phyloP scores from a whole-genome alignment of 176 grass and related monocot genomes.

The Tuctoria greenei region DNA sequence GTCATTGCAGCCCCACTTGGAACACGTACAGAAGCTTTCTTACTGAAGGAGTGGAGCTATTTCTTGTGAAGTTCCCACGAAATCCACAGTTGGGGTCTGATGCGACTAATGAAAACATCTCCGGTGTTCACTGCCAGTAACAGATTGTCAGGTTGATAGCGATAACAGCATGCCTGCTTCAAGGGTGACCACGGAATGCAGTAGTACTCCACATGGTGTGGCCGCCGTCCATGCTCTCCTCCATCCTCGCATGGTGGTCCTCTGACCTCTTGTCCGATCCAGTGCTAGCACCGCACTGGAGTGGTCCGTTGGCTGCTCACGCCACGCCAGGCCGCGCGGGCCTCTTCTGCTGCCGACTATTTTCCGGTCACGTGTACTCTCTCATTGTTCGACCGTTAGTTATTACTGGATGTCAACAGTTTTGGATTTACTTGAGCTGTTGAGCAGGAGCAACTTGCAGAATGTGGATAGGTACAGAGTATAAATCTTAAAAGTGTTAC shows the following conservation, averaged over 20 bases:
- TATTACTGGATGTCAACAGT: constrained; percentile 7
- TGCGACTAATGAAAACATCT: neutral
- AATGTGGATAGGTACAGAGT: neutral
- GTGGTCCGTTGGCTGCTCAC: constrained; percentile 31
- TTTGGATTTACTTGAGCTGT: neutral
- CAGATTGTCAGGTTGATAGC: neutral
- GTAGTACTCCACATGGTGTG: constrained; percentile 14
- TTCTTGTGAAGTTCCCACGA: neutral
- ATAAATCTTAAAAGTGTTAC: too few species aligned
- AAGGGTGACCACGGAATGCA: constrained; percentile 4
- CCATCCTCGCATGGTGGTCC: neutral
- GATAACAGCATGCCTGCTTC: constrained; percentile 6
- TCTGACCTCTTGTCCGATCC: neutral
- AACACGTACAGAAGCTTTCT: too few species aligned
- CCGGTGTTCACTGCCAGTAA: neutral
- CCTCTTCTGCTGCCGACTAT: constrained; percentile 12
- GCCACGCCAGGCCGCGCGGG: neutral
- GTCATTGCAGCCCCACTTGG: too few species aligned
- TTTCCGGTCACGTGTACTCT: constrained; percentile 21
- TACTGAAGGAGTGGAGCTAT: neutral
- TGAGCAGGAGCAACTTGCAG: neutral
- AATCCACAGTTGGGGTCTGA: neutral
- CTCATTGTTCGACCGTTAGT: constrained; percentile 16
- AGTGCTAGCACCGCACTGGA: neutral
- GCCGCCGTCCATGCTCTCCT: too few species aligned